Base-by-base conservation (phyloP, 495 filamentous ascomycete species). In the Hapsidospora chrysogenum region DNA sequence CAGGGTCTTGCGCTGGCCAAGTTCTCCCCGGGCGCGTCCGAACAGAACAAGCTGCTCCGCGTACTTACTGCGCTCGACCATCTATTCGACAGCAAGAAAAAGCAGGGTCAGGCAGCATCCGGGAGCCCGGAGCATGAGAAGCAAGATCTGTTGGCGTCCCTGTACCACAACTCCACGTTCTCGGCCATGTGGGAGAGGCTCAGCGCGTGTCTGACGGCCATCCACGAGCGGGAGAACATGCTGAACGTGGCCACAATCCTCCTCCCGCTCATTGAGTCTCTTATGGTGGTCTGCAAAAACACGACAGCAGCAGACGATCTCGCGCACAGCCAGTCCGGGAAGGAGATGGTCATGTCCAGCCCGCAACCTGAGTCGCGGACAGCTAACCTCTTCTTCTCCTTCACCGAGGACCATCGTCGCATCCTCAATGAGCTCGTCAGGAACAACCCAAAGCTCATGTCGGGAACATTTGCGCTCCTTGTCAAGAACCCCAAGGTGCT, bases 251-350 rank as follows among this genome's bases (percentile, higher is more conserved):
- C 89, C 26, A 94, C 85, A 8, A 93, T 95, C 40, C 71, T 99
- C 17, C 64, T 95, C 20, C 92, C 89, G 17, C 60, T 95, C 20
- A 92, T 96, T 35, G 89, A 99, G 52, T 79, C 84, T 17, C 63
- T 99, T 43, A 96, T 99, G 92, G 92, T 99, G 34, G 86, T 96
- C 23, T 96, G 92, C 70, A 96, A 95, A 63, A 94, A 96, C 54
- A 82, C 84, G 2, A 57, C 87, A 26, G 84, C 92, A 46, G 74
- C 77, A 33, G 68, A 76, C 37, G 54, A 70, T 2, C 41, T 68
- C 11, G 58, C 65, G 38, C 74, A 75, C 17, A 52, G 49, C 25
- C 48, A 53, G 31, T 48, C 57, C 27, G 63, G 57, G 44, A 80
- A 79, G 49, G 78, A 87, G 33, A 61, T 85, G 46, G 69, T 77